Evolutionary conservation across 1,284 basidiomycete genomes (phyloP).

Genomic region (Stereum hirsutum): DNA sequence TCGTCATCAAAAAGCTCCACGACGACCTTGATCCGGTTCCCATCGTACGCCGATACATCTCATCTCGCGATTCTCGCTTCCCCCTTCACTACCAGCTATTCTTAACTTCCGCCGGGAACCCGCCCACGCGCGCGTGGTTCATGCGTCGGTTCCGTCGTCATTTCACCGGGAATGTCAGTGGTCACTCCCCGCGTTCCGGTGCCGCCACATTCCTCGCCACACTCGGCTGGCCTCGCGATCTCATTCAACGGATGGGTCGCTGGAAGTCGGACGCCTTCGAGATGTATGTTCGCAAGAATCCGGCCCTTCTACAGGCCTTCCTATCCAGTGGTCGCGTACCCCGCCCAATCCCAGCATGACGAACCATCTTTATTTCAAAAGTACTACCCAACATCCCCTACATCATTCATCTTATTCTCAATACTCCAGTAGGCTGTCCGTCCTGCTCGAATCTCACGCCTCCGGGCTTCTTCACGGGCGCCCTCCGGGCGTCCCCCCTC

Average conservation of each 20-base stretch:
- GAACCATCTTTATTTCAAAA: too few relatives aligned
- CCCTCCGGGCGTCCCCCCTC: too few relatives aligned
- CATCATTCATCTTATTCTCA: too few relatives aligned
- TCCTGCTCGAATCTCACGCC: too few relatives aligned
- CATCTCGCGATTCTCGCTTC: conserved; percentile 12
- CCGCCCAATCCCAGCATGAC: too few relatives aligned
- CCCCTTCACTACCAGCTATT: conserved; percentile 12
- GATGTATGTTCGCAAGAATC: conserved; percentile 25
- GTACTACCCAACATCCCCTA: too few relatives aligned
- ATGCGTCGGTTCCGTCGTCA: conserved; percentile 5
- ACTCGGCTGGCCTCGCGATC: conserved; percentile 18
- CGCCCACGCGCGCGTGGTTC: conserved; percentile 21
- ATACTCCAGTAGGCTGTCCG: too few relatives aligned
- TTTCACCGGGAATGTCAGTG: conserved; percentile 14
- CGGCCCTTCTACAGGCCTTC: conserved; percentile 15
- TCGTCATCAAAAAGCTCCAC: conserved; percentile 14
- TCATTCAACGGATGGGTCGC: conserved; percentile 25
- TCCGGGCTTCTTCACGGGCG: too few relatives aligned
- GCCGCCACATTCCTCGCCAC: conserved; percentile 26
- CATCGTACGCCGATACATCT: conserved; percentile 9
- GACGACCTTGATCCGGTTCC: conserved; percentile 7
- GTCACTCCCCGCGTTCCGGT: conserved; percentile 27
- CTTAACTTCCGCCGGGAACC: conserved; percentile 10
- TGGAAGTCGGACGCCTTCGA: conserved; percentile 28
- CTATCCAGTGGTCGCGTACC: too few relatives aligned